A percentile compares a stretch with the other conserved stretches of the same genome.
These are phyloP conservation scores for Trifolium pratense DNA, from an alignment of 306 rosid genomes.

Conservation along the genomic window DNA sequence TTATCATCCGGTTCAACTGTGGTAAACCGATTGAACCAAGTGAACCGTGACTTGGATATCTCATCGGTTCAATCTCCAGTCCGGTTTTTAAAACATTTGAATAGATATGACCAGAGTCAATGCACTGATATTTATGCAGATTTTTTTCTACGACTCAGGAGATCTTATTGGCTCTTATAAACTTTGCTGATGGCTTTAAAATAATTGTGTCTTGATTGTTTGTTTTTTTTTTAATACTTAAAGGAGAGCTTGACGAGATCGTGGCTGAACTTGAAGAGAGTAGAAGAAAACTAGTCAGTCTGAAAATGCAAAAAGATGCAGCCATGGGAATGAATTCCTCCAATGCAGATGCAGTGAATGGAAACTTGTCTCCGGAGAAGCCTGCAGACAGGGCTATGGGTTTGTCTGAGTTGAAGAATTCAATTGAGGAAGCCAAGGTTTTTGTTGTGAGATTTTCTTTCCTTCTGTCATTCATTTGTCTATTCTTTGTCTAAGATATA, in stretches of 20 bases:
- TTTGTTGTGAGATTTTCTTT: constrained; percentile 35
- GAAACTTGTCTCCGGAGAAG: constrained; percentile 83
- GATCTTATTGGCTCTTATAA: constrained; percentile 32
- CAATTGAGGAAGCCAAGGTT: constrained; percentile 94
- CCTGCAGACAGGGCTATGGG: constrained; percentile 69
- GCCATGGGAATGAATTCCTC: constrained; percentile 59
- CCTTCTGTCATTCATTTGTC: constrained; percentile 16
- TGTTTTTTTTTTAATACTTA: constrained; percentile 45
- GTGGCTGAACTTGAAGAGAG: constrained; percentile 87
- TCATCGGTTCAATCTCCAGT: not conserved
- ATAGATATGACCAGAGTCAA: not conserved
- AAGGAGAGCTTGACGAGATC: constrained; percentile 89
- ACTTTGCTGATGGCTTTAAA: constrained; percentile 32
- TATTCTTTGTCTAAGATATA: constrained; percentile 30
- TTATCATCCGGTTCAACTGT: not conserved
- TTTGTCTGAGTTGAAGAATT: constrained; percentile 79
- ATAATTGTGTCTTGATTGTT: constrained; percentile 39
- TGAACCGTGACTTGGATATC: not conserved
- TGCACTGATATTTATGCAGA: constrained; percentile 22
- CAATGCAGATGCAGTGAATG: constrained; percentile 61
- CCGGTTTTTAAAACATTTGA: not conserved
- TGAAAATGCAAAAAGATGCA: constrained; percentile 84
- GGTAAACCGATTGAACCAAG: not conserved
- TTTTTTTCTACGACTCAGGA: constrained; percentile 3
- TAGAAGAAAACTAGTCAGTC: constrained; percentile 86